A percentile compares a stretch with the other conserved stretches of the same genome.
These are phyloP conservation scores for Diaporthe capsici DNA, from an alignment of 2,329 filamentous ascomycete species.

Conservation along the genomic window DNA sequence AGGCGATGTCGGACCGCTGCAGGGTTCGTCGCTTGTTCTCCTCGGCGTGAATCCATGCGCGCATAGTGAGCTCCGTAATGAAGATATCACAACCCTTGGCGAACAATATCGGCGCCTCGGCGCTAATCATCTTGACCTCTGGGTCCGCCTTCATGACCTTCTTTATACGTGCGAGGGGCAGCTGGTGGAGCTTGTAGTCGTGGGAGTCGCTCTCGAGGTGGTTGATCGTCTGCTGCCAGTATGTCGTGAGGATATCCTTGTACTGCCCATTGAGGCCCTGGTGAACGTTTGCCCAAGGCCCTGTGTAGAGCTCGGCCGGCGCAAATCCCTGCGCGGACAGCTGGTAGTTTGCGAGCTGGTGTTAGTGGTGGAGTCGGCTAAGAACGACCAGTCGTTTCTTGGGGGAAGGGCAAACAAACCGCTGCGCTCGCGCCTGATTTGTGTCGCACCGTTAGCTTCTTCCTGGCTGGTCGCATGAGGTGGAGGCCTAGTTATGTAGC, in stretches of 20 bases:
- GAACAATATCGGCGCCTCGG: conserved; percentile 96
- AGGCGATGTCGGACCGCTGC: conserved; percentile 96
- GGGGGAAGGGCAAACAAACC: conserved; percentile 62
- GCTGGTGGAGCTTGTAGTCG: conserved; percentile 98
- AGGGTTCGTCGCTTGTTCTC: conserved; percentile 98
- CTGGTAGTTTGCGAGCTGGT: conserved; percentile 59
- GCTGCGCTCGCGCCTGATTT: conserved; percentile 75
- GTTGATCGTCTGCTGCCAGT: conserved; percentile 99
- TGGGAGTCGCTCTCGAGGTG: conserved; percentile 95
- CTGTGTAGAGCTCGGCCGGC: conserved; percentile 93
- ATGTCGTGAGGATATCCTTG: conserved; percentile 97
- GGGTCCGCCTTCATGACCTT: conserved; percentile 99
- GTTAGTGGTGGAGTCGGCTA: conserved; percentile 31
- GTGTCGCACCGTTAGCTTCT: conserved; percentile 42
- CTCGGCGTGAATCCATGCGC: conserved; percentile 98
- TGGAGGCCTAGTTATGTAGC: conserved; percentile 46
- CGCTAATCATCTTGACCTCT: conserved; percentile 99
- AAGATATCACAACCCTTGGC: conserved; percentile 99
- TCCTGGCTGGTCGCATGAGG: conserved; percentile 41
- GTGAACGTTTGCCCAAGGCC: conserved; percentile 97
- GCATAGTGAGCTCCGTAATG: conserved; percentile 98
- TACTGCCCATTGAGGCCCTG: conserved; percentile 94
- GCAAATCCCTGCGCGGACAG: conserved; percentile 90
- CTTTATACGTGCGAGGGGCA: conserved; percentile 98
- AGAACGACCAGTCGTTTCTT: not conserved